Evolutionary conservation across 257 asterid species (phyloP), one percentile per base, ranked within the genome.

Genomic region (Lantana camara): DNA sequence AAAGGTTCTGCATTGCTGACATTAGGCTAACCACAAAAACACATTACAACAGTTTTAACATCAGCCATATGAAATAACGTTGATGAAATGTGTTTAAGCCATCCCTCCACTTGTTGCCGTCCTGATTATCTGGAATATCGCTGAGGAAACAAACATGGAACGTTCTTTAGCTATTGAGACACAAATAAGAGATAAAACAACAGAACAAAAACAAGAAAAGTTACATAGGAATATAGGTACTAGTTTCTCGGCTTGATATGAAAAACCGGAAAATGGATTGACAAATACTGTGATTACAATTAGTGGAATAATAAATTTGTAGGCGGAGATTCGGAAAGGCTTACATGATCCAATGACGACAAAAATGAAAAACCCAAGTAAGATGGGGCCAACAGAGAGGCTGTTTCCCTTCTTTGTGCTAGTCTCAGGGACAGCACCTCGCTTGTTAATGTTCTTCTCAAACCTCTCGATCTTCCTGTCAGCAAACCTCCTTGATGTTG

Each of bases 271-370:
- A 60, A 17, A 9, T 49, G 30, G 45, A 51, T 51, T 21, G 52
- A 15, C 48, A 51, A 61, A 35, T 24, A 3, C 10, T 3, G 60
- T 1, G n/a, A n/a, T n/a, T n/a, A n/a, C n/a, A n/a, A n/a, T n/a
- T n/a, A n/a, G n/a, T n/a, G 34, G 6, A 34, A 15, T 4, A 13
- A 37, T 21, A 45, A 4, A n/a, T 1, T 13, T 0, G 4, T 2
- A 19, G 9, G 9, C 10, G n/a, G n/a, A 56, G 47, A 17, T 5
- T 4, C 42, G 51, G 19, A 58, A n/a, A 40, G 69, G 10, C 86
- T 90, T 87, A 90, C 97, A 88, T 65, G 98, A 93, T 63, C 96
- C 97, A 32, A 94, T 85, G 84, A 94, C 97, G 13, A 94, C 97
- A 60, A 94, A 94, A 27, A 94, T 62, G 68, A 93, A 93, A 68